phyloP scores from a whole-genome alignment of 306 rosid species.

The Cucurbita moschata region DNA sequence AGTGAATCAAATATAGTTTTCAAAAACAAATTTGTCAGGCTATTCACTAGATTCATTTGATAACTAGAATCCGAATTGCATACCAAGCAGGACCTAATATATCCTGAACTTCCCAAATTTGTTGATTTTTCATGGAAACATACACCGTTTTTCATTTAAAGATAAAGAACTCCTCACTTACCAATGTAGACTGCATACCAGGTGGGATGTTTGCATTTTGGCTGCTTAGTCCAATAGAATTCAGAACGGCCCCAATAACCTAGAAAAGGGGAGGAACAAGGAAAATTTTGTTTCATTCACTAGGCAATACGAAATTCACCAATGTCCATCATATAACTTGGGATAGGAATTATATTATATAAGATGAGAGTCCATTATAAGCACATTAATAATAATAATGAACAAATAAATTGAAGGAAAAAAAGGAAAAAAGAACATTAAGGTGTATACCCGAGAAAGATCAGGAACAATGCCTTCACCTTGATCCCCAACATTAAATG shows the following conservation, averaged over 20 bases:
- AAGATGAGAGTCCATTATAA: neutral
- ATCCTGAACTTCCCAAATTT: neutral
- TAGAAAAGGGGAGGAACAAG: constrained; percentile 12
- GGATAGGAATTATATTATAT: neutral
- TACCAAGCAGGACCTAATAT: neutral
- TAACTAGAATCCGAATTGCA: neutral
- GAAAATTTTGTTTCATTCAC: neutral
- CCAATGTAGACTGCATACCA: constrained; percentile 30
- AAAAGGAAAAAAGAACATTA: constrained; percentile 5
- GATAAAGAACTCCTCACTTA: constrained; percentile 23
- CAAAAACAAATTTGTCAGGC: too few relatives aligned
- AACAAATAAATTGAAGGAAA: neutral
- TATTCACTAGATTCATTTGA: neutral
- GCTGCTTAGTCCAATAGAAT: constrained; percentile 68
- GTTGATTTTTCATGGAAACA: neutral
- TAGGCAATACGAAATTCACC: neutral
- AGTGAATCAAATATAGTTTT: neutral
- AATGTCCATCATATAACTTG: neutral
- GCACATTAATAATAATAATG: neutral
- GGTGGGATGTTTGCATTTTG: constrained; percentile 38
- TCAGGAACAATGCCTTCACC: constrained; percentile 76
- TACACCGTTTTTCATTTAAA: neutral
- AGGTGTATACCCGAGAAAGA: constrained; percentile 47
- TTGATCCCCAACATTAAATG: constrained; percentile 87
- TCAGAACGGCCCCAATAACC: constrained; percentile 90